phyloP scores from a whole-genome alignment of 2,329 filamentous ascomycete species.

The Xylariaceae sp. region DNA sequence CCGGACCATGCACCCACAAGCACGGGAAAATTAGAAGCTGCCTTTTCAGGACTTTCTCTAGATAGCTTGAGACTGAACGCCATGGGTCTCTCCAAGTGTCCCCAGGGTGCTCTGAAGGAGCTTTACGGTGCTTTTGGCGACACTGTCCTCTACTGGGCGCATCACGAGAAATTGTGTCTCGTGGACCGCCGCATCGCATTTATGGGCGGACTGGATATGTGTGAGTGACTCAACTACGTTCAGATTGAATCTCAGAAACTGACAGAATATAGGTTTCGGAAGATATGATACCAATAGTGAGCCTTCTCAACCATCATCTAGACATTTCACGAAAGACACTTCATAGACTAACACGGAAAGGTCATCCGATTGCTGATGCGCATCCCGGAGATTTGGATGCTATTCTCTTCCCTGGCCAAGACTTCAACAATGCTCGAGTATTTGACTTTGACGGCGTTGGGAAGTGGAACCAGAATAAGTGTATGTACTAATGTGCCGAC shows the following conservation, averaged over 20 bases:
- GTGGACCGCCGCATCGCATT: constrained; percentile 77
- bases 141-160: constrained; percentile 84
- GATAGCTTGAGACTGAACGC: constrained; percentile 37
- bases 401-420: constrained; percentile 82
- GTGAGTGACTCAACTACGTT: constrained; percentile 33
- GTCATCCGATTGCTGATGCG: constrained; percentile 76
- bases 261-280: constrained; percentile 59
- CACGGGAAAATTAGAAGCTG: constrained; percentile 63
- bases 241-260: constrained; percentile 12
- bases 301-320: constrained; percentile 15
- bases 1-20: constrained; percentile 77
- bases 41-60: constrained; percentile 44
- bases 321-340: neutral
- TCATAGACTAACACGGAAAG: constrained; percentile 27
- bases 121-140: constrained; percentile 80
- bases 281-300: constrained; percentile 79
- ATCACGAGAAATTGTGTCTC: constrained; percentile 86
- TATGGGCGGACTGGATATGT: constrained; percentile 88
- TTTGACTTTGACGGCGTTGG: constrained; percentile 76
- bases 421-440: constrained; percentile 85
- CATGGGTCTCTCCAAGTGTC: constrained; percentile 59
- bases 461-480: constrained; percentile 80
- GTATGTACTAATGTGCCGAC: constrained; percentile 30
- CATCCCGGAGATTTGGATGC: constrained; percentile 73
- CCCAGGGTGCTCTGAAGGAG: constrained; percentile 68